Conservation (phyloP, 345 rosid species). For the Citrus sinensis region DNA sequence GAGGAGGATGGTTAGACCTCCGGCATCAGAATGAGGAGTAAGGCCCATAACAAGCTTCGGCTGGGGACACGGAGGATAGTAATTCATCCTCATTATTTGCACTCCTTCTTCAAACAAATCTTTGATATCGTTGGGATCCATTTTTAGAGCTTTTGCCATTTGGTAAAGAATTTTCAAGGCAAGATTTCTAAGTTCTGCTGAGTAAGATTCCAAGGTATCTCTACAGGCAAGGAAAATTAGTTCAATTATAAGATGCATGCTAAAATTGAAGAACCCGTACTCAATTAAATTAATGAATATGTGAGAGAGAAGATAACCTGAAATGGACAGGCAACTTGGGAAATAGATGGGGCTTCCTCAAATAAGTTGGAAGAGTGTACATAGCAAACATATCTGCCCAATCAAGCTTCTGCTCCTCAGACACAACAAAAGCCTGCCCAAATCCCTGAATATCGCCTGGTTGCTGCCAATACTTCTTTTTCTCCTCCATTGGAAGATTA, state of each 20-base stretch:
- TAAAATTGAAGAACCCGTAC: neutral
- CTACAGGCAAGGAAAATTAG: neutral
- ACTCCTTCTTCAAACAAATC: constrained; percentile 9
- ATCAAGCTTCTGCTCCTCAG: constrained; percentile 5
- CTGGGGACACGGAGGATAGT: constrained; percentile 34
- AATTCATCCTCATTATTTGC: constrained; percentile 15
- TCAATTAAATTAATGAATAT: too few relatives aligned
- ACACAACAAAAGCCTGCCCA: neutral
- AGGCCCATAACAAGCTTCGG: constrained; percentile 35
- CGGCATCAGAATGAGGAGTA: constrained; percentile 27
- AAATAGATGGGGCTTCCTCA: constrained; percentile 10
- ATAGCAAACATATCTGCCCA: neutral
- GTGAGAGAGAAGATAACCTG: neutral
- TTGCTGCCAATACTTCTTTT: constrained; percentile 15
- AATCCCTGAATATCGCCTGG: neutral
- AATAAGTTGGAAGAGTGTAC: neutral
- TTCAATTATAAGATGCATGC: neutral
- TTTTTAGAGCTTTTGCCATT: constrained; percentile 12
- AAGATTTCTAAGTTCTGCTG: constrained; percentile 3
- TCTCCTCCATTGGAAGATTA: constrained; percentile 17
- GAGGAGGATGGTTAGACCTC: constrained; percentile 10
- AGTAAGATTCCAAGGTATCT: constrained; percentile 12
- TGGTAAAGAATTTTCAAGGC: constrained; percentile 12
- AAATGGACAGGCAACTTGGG: constrained; percentile 15
- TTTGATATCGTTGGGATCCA: constrained; percentile 9